Base-by-base conservation (phyloP, 352 stramenopile species). In the Pythium periplocum region DNA sequence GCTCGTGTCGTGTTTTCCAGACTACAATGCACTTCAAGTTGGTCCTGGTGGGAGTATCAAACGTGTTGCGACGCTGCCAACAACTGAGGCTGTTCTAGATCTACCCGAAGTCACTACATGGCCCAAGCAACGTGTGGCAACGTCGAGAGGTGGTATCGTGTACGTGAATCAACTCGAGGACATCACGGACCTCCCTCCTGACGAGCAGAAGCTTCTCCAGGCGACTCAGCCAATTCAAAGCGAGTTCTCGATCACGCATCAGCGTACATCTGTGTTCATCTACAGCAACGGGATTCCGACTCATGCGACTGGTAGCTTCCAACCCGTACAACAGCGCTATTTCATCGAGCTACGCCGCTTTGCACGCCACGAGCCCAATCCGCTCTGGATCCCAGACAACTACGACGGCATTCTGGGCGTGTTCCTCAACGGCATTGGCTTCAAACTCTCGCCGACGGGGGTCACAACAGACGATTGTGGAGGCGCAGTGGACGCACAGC, bases 281-380 rank as follows among this genome's bases (percentile, higher is more conserved):
- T 84, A 83, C 53, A 78, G 70, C 59, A 87, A 87, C n/a, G 75
- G 77, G 1, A 53, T 87, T n/a, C 79, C 79, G 6, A 64, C 62
- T 12, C 71, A 87, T 12, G 17, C 35, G 4, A 73, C 51, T 11
- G 5, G 56, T 1, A 12, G 17, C 0, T 8, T 42, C 8, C 31
- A 51, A 2, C 12, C 12, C 0, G 5, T 50, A 1, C 59, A 71
- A 45, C 67, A 83, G 47, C 65, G 64, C 26, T 83, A 85, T 39
- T 84, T 90, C 43, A 70, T 87, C 46, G 76, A 83, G 51, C 51
- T 90, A 1, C 53, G 75, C 33, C 66, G 77, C 5, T 87, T 86
- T 43, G 75, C 76, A 1, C 55, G 44, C 0, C 53, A 68, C n/a
- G 53, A 74, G 30, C 62, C 53, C 43, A 64, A 64, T 42, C 53